Evolutionary conservation across 2,329 filamentous ascomycete genomes (phyloP).

Genomic region (Aquanectria penicillioides): DNA sequence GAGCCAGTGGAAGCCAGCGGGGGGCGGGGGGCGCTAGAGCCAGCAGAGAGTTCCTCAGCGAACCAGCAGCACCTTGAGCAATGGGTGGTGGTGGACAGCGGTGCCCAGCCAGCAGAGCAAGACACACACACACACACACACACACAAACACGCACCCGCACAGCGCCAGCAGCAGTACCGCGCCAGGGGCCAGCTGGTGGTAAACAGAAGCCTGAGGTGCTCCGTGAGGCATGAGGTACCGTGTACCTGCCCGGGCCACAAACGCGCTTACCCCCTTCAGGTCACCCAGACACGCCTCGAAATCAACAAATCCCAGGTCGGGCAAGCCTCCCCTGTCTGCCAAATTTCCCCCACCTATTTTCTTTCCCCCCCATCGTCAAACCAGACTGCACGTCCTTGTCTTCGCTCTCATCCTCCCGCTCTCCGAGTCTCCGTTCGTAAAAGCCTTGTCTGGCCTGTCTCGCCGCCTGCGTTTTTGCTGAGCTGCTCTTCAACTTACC

Average conservation of each 20-base stretch:
- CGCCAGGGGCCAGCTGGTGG: not conserved
- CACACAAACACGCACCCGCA: no score
- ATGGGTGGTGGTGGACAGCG: not conserved
- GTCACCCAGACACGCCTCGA: constrained; percentile 46
- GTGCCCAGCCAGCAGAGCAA: not conserved
- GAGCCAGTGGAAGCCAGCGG: constrained; percentile 14
- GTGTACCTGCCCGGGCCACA: constrained; percentile 32
- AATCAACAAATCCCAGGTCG: constrained; percentile 53
- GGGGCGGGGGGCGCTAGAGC: constrained; percentile 9
- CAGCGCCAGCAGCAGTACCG: not conserved
- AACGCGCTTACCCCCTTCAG: constrained; percentile 50
- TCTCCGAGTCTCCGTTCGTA: constrained; percentile 39
- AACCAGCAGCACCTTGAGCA: not conserved
- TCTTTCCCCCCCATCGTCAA: constrained; percentile 45
- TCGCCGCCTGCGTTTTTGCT: constrained; percentile 31
- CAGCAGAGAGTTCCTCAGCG: constrained; percentile 11
- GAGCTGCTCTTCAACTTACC: constrained; percentile 38
- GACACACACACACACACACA: no score
- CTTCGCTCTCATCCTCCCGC: constrained; percentile 40
- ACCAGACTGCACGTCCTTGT: constrained; percentile 39
- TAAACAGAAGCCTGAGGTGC: constrained; percentile 7
- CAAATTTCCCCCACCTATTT: constrained; percentile 61
- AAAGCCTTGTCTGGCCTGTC: constrained; percentile 44
- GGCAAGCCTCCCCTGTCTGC: constrained; percentile 48
- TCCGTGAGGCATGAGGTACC: not conserved